Conservation (phyloP, 345 rosid genomes). For the Microcos paniculata region DNA sequence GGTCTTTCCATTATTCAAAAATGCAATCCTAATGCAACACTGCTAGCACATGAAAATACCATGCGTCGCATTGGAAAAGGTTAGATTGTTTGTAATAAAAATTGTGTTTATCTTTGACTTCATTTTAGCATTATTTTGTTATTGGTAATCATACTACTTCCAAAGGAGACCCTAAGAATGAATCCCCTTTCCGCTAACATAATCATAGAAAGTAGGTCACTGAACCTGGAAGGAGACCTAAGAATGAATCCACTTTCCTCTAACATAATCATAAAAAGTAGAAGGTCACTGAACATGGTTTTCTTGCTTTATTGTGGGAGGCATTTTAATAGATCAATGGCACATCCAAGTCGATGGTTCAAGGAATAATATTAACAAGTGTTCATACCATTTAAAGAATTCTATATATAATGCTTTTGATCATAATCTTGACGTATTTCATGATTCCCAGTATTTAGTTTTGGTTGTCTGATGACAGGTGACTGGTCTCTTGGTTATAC, state of each 20-base stretch:
- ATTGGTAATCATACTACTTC: not conserved
- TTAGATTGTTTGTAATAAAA: slow-evolving; percentile 9
- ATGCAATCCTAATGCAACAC: slow-evolving; percentile 61
- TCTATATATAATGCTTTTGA: not conserved
- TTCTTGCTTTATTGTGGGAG: not conserved
- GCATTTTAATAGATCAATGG: not conserved
- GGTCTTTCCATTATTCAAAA: slow-evolving; percentile 87
- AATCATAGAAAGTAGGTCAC: not conserved
- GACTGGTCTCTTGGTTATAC: slow-evolving; percentile 70
- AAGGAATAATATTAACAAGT: not conserved
- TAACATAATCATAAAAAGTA: not conserved
- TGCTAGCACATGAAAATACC: slow-evolving; percentile 76
- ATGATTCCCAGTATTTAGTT: slow-evolving; percentile 11
- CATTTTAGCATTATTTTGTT: not conserved
- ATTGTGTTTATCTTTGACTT: not conserved
- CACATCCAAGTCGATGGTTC: not conserved
- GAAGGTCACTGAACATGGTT: not conserved
- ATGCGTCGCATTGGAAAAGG: slow-evolving; percentile 65
- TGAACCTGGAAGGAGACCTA: not conserved
- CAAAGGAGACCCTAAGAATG: not conserved
- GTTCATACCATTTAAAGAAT: not conserved
- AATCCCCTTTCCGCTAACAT: not conserved
- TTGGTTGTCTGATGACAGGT: slow-evolving; percentile 41
- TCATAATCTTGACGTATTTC: not conserved
- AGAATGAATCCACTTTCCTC: not conserved